phyloP scores from a whole-genome alignment of 2,329 filamentous ascomycete genomes.

The Aspergillus sp. region DNA sequence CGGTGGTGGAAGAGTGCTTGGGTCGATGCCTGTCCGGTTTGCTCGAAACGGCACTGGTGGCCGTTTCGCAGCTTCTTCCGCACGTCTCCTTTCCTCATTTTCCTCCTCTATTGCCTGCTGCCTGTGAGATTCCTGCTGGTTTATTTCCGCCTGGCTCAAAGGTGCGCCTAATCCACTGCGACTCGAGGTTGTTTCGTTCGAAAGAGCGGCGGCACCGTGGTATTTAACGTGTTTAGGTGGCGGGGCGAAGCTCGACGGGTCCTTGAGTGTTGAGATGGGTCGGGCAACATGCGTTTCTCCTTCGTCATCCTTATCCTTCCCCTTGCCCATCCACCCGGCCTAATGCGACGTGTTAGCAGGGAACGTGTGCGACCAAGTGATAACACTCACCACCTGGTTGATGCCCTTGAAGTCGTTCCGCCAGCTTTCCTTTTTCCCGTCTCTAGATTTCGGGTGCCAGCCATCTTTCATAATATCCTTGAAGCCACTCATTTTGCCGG shows the following conservation, averaged over 20 bases:
- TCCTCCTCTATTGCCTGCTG: constrained; percentile 17
- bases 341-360: constrained; percentile 32
- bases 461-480: constrained; percentile 51
- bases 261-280: constrained; percentile 70
- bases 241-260: constrained; percentile 75
- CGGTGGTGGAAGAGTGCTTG: constrained; percentile 68
- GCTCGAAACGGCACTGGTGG: constrained; percentile 66
- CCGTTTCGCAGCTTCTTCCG: constrained; percentile 30
- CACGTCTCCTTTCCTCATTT: constrained; percentile 12
- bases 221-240: constrained; percentile 68
- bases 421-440: constrained; percentile 56
- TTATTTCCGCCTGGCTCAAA: constrained; percentile 39
- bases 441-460: constrained; percentile 56
- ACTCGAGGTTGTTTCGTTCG: constrained; percentile 47
- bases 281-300: constrained; percentile 54
- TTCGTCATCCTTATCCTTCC: constrained; percentile 48
- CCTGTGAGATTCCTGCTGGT: constrained; percentile 29
- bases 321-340: constrained; percentile 61
- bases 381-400: constrained; percentile 51
- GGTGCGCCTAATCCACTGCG: constrained; percentile 46
- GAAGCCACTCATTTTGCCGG: constrained; percentile 45
- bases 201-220: constrained; percentile 46
- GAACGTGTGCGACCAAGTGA: constrained; percentile 10
- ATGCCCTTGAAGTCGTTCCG: constrained; percentile 57
- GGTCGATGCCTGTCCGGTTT: constrained; percentile 70